Conservation (phyloP, 2,329 filamentous ascomycete species). For the Xylaria sp. region DNA sequence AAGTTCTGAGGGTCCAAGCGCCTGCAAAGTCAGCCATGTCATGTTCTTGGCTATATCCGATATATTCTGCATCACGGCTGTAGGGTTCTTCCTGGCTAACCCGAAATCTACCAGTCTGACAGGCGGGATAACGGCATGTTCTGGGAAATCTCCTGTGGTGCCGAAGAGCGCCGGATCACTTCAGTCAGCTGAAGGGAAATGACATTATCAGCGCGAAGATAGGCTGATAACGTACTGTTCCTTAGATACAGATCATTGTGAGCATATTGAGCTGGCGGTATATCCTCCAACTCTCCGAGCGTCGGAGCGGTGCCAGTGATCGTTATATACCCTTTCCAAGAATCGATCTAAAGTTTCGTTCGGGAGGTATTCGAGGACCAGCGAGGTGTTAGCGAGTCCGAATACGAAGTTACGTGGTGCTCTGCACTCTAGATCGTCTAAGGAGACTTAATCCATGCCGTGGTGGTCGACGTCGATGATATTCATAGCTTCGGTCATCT, state of each 20-base stretch:
- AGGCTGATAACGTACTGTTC: slow-evolving; percentile 12
- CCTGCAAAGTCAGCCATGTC: background rate
- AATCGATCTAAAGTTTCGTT: slow-evolving; percentile 10
- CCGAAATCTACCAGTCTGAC: slow-evolving; percentile 29
- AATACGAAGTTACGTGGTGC: background rate
- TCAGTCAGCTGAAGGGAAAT: slow-evolving; percentile 2
- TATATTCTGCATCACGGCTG: background rate
- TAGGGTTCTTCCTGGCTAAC: background rate
- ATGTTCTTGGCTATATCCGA: background rate
- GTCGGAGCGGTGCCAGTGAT: background rate
- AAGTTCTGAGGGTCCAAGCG: rapidly evolving
- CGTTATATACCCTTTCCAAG: background rate
- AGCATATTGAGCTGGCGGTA: background rate
- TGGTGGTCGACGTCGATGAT: no score
- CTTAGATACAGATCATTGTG: slow-evolving; percentile 18
- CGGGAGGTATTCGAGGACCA: slow-evolving; percentile 20
- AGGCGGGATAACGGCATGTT: slow-evolving; percentile 18
- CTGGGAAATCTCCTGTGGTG: background rate
- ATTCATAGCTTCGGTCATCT: background rate
- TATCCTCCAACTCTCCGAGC: background rate
- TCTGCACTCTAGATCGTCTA: background rate
- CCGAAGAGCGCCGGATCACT: slow-evolving; percentile 14
- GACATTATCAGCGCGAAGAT: background rate
- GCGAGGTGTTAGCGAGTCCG: slow-evolving; percentile 11
- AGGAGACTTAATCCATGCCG: background rate